These are phyloP conservation scores for Bruguiera hainesii DNA, from an alignment of 441 rosid species.

Conservation along the genomic window DNA sequence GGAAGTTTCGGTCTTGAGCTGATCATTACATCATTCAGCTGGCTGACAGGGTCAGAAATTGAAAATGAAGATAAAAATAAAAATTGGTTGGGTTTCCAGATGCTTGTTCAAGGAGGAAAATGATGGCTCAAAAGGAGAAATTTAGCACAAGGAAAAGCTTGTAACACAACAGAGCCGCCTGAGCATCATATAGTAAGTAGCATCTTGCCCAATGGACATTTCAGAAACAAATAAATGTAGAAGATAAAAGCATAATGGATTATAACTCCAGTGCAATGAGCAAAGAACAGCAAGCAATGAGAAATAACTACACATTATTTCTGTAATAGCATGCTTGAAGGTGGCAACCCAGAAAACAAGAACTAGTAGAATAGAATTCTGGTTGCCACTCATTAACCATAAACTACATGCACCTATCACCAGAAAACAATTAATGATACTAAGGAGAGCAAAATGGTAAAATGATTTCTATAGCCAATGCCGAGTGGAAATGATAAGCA, in stretches of 20 bases:
- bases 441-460: not conserved
- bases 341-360: not conserved
- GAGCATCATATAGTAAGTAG: not conserved
- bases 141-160: not conserved
- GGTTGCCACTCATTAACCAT: not conserved
- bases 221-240: not conserved
- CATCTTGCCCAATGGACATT: not conserved
- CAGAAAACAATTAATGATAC: not conserved
- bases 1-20: too few relatives aligned
- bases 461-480: not conserved
- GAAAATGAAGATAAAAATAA: not conserved
- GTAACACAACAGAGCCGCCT: not conserved
- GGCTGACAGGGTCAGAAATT: not conserved
- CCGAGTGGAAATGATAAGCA: not conserved
- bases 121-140: not conserved
- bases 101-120: not conserved
- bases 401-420: not conserved
- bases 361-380: not conserved
- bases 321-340: not conserved
- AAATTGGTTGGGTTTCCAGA: not conserved
- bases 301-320: too few relatives aligned
- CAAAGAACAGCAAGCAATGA: too few relatives aligned
- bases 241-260: too few relatives aligned
- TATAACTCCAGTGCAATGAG: too few relatives aligned
- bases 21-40: too few relatives aligned